Evolutionary conservation across 2,329 filamentous ascomycete species (phyloP), one percentile per base, ranked within the genome.

Genomic region (Pestalotiopsis fici): DNA sequence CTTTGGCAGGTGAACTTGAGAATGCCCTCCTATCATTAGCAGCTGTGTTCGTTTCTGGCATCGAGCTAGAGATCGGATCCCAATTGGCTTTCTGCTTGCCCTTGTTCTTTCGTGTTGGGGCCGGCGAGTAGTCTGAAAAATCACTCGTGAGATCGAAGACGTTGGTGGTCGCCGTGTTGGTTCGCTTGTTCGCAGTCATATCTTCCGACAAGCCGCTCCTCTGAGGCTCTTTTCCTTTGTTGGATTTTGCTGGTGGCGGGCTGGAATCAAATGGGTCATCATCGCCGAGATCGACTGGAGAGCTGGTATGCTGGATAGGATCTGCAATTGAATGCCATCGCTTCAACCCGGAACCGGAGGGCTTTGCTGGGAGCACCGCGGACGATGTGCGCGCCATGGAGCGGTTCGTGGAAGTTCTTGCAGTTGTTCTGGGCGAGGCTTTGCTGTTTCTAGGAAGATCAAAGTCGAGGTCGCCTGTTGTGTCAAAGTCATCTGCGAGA

Each of bases 11-110:
- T 3, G 69, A 71, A 23, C 66, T 71, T 13, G 69, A 65, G 13
- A 72, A 64, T 0, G 65, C 66, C 11, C 67, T 65, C 18, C 43
- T 50, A 4, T 65, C 60, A 35, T 69, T 35, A 4, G 76, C 64
- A n/a, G 66, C 37, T 18, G 67, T 67, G 23, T 73, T 66, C 74
- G 67, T 66, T 59, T 86, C 81, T 1, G 85, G 85, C 3, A 84
- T 84, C 1, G 84, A 87, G 72, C 85, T 87, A 0, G 85, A 87
- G 63, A 87, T 87, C 0, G 83, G 84, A 71, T 86, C 84, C 83
- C 83, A 86, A 0, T 39, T 28, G n/a, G 15, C 28, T 31, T 60
- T 60, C 57, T 60, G 25, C 18, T 60, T 60, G 25, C 27, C 27
- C 21, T 35, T 60, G 31, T 21, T 35, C 27, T 27, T 27, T 37